Conservation (phyloP, 2,329 filamentous ascomycete genomes). For the Venturia carpophila region DNA sequence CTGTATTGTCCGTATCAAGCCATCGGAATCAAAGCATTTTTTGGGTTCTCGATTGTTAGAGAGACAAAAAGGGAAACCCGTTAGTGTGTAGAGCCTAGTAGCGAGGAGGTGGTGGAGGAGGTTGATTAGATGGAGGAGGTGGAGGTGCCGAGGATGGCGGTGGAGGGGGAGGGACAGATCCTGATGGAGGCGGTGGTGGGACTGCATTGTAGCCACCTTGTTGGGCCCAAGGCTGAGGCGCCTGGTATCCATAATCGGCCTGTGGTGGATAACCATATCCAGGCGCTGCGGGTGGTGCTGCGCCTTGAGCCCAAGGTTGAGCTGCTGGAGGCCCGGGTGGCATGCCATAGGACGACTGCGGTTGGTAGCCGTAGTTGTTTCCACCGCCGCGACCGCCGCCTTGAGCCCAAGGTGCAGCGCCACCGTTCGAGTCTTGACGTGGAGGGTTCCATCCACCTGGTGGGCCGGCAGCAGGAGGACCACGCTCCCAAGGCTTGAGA, state of each 20-base stretch:
- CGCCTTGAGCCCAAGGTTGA: slow-evolving; percentile 24
- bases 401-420: slow-evolving; percentile 50
- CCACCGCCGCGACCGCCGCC: slow-evolving; percentile 25
- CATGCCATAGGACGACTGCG: background rate
- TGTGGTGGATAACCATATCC: slow-evolving; percentile 7
- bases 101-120: slow-evolving; percentile 4
- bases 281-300: slow-evolving; percentile 28
- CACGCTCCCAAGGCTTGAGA: slow-evolving; percentile 80
- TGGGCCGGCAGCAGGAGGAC: slow-evolving; percentile 73
- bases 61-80: background rate
- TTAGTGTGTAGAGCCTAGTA: slow-evolving; percentile 5
- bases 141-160: slow-evolving; percentile 5
- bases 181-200: slow-evolving; percentile 18
- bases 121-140: slow-evolving; percentile 1
- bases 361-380: slow-evolving; percentile 21
- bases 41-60: background rate
- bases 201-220: slow-evolving; percentile 10
- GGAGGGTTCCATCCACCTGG: slow-evolving; percentile 68
- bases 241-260: slow-evolving; percentile 12
- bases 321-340: slow-evolving; percentile 13
- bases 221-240: slow-evolving; percentile 19
- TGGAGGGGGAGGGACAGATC: slow-evolving; percentile 9
- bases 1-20: background rate
- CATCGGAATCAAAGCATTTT: background rate
- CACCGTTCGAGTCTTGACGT: slow-evolving; percentile 34